A percentile compares a stretch with the other conserved stretches of the same genome.
Conservation (phyloP, 2,329 filamentous ascomycete species). For the Colletotrichum sp. region DNA sequence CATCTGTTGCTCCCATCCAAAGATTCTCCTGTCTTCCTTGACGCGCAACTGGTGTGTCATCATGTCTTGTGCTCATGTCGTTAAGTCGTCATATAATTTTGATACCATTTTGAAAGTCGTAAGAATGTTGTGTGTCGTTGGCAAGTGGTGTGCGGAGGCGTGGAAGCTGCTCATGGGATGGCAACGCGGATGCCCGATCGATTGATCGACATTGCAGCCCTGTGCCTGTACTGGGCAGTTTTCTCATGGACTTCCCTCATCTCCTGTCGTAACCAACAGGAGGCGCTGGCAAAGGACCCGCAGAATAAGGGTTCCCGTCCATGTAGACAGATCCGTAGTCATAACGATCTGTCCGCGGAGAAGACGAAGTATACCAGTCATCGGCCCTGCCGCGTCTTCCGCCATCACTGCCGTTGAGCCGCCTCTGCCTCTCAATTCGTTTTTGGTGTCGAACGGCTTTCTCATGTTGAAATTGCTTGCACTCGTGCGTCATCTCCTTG, state of each 20-base stretch:
- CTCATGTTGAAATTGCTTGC: slow-evolving; percentile 54
- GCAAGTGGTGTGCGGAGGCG: not conserved
- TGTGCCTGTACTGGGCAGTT: not conserved
- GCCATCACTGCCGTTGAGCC: slow-evolving; percentile 35
- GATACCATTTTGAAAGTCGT: not conserved
- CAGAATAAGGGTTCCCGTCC: slow-evolving; percentile 52
- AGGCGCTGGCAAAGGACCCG: slow-evolving; percentile 44
- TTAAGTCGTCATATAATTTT: not conserved
- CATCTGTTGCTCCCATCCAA: not conserved
- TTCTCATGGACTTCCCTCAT: slow-evolving; percentile 26
- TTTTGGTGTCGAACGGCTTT: slow-evolving; percentile 54
- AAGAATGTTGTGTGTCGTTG: not conserved
- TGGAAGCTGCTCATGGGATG: not conserved
- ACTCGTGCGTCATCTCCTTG: slow-evolving; percentile 53
- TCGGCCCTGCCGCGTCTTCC: slow-evolving; percentile 43
- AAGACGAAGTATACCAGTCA: slow-evolving; percentile 48
- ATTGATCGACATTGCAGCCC: not conserved
- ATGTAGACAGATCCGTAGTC: slow-evolving; percentile 50
- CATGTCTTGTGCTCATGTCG: not conserved
- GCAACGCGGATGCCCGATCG: not conserved
- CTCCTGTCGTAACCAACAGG: slow-evolving; percentile 41
- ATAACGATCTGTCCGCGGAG: slow-evolving; percentile 38
- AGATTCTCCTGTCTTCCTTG: not conserved
- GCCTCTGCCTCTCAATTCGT: slow-evolving; percentile 44
- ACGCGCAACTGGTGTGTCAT: not conserved